Evolutionary conservation across 805 yeast genomes (phyloP), one percentile per base, ranked within the genome.

Genomic region (Candida vartiovaarae): DNA sequence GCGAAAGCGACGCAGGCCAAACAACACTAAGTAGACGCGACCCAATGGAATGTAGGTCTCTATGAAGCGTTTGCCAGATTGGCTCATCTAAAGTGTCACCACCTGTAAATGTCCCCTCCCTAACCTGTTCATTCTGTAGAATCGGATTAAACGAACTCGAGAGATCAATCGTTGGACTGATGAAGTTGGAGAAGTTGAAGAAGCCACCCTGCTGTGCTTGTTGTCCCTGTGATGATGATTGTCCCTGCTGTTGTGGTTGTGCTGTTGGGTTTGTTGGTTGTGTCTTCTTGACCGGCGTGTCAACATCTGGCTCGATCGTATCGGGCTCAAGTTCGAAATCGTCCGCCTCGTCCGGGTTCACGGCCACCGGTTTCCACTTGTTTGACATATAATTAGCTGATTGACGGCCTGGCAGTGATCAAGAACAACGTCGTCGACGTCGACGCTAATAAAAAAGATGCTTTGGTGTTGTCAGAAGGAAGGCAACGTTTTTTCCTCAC

Each of bases 1-100:
- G 55, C 5, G 60, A 54, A 27, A 60, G 39, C 1, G 64, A 59
- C 3, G 60, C 59, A 31, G 72, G 70, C 66, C 75, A 70, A 8
- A 74, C 52, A 1, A 73, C 75, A 46, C 65, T 67, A 34, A 65
- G 55, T 25, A 74, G 62, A 36, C 74, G 55, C 5, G 58, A 53
- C 1, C n/a, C 75, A 26, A 72, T 74, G 4, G 71, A 68, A 31
- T 55, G 57, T 27, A 74, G 49, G 47, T 74, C 79, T 32, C 79
- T 63, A 54, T 63, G 52, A 6, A 82, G 61, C 0, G 89, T 82
- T 30, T 69, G 64, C 55, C 67, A 57, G 7, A 82, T 82, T 0
- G 88, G 85, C 61, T 82, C 89, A 55, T 82, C 87, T 9, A 82
- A 62, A 3, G 89, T 82, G 55, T 82, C 84, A 28, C 85, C 84